phyloP scores from a whole-genome alignment of 106 monocot species.

The Platanthera guangdongensis region DNA sequence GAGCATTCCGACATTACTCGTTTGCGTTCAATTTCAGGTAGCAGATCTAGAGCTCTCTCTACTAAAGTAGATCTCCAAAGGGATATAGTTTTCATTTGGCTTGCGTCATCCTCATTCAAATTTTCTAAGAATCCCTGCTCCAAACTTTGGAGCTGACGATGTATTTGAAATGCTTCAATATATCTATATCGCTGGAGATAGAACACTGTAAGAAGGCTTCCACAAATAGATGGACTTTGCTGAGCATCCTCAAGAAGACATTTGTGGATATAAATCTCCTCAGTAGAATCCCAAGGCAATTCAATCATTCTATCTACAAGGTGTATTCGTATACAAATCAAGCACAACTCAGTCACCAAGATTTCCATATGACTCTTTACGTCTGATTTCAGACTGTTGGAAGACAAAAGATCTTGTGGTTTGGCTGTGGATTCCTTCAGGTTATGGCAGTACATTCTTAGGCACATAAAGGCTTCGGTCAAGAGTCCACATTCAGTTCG shows the following conservation, averaged over 20 bases:
- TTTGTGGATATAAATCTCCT: constrained; percentile 73
- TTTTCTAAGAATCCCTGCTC: constrained; percentile 42
- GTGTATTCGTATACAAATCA: constrained; percentile 69
- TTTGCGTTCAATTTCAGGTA: constrained; percentile 51
- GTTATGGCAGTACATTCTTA: constrained; percentile 53
- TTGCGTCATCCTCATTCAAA: constrained; percentile 27
- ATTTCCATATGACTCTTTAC: constrained; percentile 55
- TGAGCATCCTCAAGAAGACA: constrained; percentile 61
- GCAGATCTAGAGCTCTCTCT: constrained; percentile 48
- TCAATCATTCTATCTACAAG: constrained; percentile 92
- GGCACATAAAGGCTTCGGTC: constrained; percentile 90
- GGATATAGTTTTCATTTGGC: constrained; percentile 37
- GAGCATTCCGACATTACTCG: constrained; percentile 20
- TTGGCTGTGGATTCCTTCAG: constrained; percentile 37
- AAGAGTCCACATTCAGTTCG: constrained; percentile 77
- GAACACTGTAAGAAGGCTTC: constrained; percentile 87
- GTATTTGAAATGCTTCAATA: constrained; percentile 63
- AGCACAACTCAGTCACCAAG: constrained; percentile 77
- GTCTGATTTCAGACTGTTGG: constrained; percentile 13
- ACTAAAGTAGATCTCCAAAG: constrained; percentile 71
- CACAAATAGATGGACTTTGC: constrained; percentile 42
- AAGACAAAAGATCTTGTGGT: constrained; percentile 7
- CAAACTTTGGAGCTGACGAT: constrained; percentile 40
- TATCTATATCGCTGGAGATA: constrained; percentile 91
- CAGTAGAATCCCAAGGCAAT: constrained; percentile 82